Base-by-base conservation (phyloP, 2,329 filamentous ascomycete genomes). In the Colletotrichum eremochloae region DNA sequence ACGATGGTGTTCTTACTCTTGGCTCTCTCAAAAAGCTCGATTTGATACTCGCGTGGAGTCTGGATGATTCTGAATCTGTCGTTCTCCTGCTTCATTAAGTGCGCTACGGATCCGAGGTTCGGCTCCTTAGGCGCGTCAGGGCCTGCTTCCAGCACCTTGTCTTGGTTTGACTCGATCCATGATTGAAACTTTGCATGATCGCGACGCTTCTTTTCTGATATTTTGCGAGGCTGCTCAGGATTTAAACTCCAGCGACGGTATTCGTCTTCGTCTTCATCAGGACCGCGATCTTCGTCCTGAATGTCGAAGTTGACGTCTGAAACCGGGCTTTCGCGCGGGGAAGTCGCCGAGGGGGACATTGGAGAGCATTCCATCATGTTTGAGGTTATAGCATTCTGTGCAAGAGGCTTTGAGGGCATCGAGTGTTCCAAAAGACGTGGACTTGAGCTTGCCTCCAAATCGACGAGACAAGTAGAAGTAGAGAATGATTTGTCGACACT, bases 1-100 rank as follows among this genome's bases (percentile, higher is more conserved):
- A 96, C 95, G 76, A 99, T 97, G 9, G 92, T 93, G 78, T 99
- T 99, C 76, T 92, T 89, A 63, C 88, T 79, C 78, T 96, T 97
- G 5, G 96, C 96, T 74, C 89, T 89, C 80, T 98, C 94, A 77
- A 96, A 98, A 0, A 99, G 87, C 79, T 98, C 96, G 15, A 94
- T 84, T 80, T 99, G 96, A 78, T 98, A 99, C 77, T 97, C 94
- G 61, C 96, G 88, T 0, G 95, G 94, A 65, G 91, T 92, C 14
- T 90, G 88, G 71, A 96, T 95, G 65, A 94, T 93, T 46, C 82
- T 84, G 31, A 82, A 80, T 60, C 79, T 82, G 48, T 84, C 82
- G 61, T 79, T 81, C 15, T 82, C 78, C 52, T 42, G 56, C 56
- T 75, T 78, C 15, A 84, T 76, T 24, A 85, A 75, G 15, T 77